A percentile compares a stretch with the other conserved stretches of the same genome.
Evolutionary conservation across 176 grass and related monocot species (phyloP).

Genomic region (Eleusine indica): DNA sequence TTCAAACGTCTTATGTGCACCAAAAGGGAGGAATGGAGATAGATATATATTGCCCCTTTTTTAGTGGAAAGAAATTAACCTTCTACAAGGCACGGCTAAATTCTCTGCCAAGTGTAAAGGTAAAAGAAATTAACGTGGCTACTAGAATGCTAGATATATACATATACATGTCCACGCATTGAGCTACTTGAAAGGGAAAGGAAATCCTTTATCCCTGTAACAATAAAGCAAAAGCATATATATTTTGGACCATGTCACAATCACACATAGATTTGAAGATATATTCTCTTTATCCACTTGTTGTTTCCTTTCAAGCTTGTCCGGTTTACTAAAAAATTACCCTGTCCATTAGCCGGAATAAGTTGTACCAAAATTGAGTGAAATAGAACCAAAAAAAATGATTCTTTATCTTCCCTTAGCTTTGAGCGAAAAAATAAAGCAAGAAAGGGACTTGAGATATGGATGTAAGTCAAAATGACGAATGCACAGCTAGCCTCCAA

Average conservation of each 20-base stretch:
- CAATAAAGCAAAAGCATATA: constrained; percentile 56
- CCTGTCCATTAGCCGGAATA: background rate
- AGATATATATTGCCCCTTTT: constrained; percentile 34
- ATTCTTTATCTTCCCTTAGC: background rate
- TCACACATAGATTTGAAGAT: constrained; percentile 53
- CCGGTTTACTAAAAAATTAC: constrained; percentile 25
- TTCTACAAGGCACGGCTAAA: constrained; percentile 37
- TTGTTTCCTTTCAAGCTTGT: constrained; percentile 40
- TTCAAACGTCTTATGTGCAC: constrained; percentile 32
- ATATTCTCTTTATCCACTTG: constrained; percentile 54
- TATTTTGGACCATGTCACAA: constrained; percentile 56
- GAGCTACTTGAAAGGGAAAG: constrained; percentile 48
- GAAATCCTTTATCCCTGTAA: constrained; percentile 43
- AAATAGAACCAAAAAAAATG: constrained; percentile 12
- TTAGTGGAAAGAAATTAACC: constrained; percentile 39
- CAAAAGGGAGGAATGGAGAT: constrained; percentile 49
- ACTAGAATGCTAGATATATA: background rate
- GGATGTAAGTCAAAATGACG: constrained; percentile 46
- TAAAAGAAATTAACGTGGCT: background rate
- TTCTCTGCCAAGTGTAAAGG: constrained; percentile 58
- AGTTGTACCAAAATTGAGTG: constrained; percentile 5
- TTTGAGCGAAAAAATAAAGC: constrained; percentile 37
- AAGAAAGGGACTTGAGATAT: constrained; percentile 27
- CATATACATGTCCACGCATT: constrained; percentile 31
- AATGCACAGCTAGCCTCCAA: constrained; percentile 35